Percentiles rank a stretch among this genome's conserved stretches.
Conservation (phyloP, 2,329 filamentous ascomycete genomes). For the Aspergillus hortae region DNA sequence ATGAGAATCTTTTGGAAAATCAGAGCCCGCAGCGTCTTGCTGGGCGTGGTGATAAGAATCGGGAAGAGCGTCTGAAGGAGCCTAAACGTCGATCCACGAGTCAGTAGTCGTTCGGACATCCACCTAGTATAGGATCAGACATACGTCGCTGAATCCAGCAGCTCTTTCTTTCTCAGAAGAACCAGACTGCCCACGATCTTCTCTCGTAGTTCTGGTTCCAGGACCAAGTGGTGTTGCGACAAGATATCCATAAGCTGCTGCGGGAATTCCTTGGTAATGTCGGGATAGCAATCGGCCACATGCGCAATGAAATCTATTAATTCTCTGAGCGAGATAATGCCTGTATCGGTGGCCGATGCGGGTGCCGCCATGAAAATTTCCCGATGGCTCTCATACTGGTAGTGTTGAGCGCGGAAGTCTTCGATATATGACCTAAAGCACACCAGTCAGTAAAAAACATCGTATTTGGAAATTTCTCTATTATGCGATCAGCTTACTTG, state of each 20-base stretch:
- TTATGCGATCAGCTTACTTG: conserved; percentile 49
- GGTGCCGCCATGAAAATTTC: conserved; percentile 89
- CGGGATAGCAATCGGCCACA: conserved; percentile 87
- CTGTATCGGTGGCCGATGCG: conserved; percentile 69
- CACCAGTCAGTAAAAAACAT: conserved; percentile 4
- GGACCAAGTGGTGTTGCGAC: conserved; percentile 72
- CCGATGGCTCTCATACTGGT: conserved; percentile 85
- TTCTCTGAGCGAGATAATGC: conserved; percentile 80
- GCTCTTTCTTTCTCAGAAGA: conserved; percentile 82
- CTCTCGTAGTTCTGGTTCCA: conserved; percentile 83
- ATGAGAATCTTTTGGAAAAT: conserved; percentile 89
- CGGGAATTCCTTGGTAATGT: conserved; percentile 72
- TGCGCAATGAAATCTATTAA: conserved; percentile 92
- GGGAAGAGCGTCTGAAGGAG: conserved; percentile 92
- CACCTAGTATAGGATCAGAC: conserved; percentile 10
- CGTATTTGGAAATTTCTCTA: not conserved
- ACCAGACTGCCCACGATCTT: conserved; percentile 92
- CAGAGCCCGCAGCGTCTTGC: conserved; percentile 79
- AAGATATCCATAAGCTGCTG: conserved; percentile 78
- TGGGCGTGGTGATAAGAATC: conserved; percentile 84
- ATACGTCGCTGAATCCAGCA: conserved; percentile 74
- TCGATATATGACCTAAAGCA: conserved; percentile 72
- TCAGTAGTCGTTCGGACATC: not conserved
- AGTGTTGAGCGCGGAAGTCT: conserved; percentile 83
- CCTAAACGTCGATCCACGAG: conserved; percentile 18